Conservation (phyloP, 345 rosid genomes). For the Eucalyptus leucophloia region DNA sequence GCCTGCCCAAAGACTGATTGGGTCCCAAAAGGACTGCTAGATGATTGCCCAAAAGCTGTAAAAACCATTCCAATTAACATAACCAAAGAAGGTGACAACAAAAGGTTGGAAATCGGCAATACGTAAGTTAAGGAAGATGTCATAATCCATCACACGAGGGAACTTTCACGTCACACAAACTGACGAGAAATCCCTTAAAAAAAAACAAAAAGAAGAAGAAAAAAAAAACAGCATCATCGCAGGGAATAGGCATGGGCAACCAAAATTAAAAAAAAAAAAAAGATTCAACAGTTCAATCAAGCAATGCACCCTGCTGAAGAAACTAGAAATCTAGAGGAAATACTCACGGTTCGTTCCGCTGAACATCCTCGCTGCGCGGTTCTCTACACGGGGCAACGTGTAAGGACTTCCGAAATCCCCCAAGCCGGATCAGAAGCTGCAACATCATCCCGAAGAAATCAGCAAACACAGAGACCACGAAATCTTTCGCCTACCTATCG, state of each 20-base stretch:
- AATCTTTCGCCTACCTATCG: not conserved
- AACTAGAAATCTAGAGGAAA: not conserved
- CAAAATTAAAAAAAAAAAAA: not conserved
- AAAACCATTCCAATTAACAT: not conserved
- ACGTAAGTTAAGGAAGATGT: not conserved
- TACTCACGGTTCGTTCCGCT: not conserved
- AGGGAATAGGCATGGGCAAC: not conserved
- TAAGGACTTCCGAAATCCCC: not conserved
- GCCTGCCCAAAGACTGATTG: constrained; percentile 68
- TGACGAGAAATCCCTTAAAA: not conserved
- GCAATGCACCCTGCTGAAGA: not conserved
- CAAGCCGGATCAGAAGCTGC: not conserved
- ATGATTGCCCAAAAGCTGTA: constrained; percentile 78
- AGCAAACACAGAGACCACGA: not conserved
- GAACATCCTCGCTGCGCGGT: not conserved
- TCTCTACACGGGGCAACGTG: not conserved
- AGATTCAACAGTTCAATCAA: not conserved
- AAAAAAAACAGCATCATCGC: not conserved
- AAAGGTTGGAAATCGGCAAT: not conserved
- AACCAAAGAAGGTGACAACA: not conserved
- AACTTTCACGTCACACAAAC: not conserved
- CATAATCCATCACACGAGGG: not conserved
- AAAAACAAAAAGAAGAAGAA: not conserved
- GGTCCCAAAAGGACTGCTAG: constrained; percentile 60
- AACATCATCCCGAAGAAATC: not conserved